Evolutionary conservation across 768 basidiomycete genomes (phyloP).

Genomic region (Plicaturopsis crispa): DNA sequence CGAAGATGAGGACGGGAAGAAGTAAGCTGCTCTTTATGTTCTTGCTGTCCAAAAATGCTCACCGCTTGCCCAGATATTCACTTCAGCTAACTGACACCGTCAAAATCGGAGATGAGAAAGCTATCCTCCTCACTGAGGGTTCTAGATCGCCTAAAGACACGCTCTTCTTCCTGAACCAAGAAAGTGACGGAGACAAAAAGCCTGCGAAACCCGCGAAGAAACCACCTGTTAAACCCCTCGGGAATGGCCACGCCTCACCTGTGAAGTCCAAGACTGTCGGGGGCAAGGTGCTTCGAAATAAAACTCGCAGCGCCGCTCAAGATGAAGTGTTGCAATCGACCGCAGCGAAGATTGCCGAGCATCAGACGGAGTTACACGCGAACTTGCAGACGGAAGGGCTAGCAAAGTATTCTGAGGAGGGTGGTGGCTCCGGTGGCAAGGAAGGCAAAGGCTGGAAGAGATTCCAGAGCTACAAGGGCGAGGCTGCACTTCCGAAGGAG

Average conservation of each 20-base stretch:
- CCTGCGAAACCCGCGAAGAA: conserved; percentile 50
- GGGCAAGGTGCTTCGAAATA: conserved; percentile 83
- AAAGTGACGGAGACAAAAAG: conserved; percentile 50
- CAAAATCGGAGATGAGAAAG: conserved; percentile 59
- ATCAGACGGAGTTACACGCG: conserved; percentile 79
- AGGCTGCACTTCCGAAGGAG: conserved; percentile 82
- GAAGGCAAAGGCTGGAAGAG: conserved; percentile 92
- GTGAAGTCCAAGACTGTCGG: conserved; percentile 68
- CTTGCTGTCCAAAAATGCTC: not conserved
- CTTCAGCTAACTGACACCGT: conserved; percentile 87
- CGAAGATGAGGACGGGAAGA: conserved; percentile 67
- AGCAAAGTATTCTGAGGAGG: conserved; percentile 77
- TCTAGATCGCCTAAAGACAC: conserved; percentile 81
- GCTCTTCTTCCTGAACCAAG: conserved; percentile 72
- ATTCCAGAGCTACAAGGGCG: conserved; percentile 96
- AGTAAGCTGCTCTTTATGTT: conserved; percentile 48
- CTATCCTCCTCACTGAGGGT: conserved; percentile 74
- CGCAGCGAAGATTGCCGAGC: conserved; percentile 72
- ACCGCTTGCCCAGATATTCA: conserved; percentile 56
- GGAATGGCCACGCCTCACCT: conserved; percentile 58
- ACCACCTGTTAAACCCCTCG: conserved; percentile 37
- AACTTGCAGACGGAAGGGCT: conserved; percentile 75
- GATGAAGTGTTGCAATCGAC: conserved; percentile 78
- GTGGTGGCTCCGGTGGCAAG: conserved; percentile 64
- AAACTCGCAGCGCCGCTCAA: conserved; percentile 81